Evolutionary conservation across 164 flowering plant genomes (phyloP).

Genomic region (Paratinospora sagittata): DNA sequence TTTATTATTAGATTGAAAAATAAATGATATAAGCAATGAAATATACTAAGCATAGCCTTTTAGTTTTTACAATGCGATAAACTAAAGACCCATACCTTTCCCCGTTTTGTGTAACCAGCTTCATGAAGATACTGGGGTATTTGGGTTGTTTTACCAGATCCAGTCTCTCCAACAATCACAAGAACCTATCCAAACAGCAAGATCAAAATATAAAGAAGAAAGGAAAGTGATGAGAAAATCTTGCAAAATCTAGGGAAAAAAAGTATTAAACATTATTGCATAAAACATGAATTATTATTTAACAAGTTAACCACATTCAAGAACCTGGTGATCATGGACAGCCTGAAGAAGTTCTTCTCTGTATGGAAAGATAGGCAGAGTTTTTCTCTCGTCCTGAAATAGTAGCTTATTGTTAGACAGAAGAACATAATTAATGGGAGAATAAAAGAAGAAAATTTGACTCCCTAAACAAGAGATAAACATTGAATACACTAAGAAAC

Average conservation of each 20-base stretch:
- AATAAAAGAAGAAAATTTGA: too few species aligned
- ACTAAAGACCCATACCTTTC: conserved; percentile 48
- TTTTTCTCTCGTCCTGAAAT: too few species aligned
- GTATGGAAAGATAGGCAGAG: conserved; percentile 60
- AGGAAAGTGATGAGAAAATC: neutral
- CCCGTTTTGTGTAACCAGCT: conserved; percentile 86
- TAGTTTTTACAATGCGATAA: too few species aligned
- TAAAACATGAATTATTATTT: neutral
- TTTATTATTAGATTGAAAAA: too few species aligned
- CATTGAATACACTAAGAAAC: too few species aligned
- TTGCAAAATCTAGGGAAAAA: neutral
- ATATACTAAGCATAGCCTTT: too few species aligned
- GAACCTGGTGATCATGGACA: conserved; percentile 72
- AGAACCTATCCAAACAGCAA: conserved; percentile 47
- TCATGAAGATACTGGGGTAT: conserved; percentile 98
- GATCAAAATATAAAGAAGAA: neutral
- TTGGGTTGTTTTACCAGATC: conserved; percentile 98
- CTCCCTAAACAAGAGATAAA: too few species aligned
- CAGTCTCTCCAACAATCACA: conserved; percentile 96
- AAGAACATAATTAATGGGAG: too few species aligned
- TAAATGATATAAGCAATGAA: too few species aligned
- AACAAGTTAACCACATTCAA: conserved; percentile 1
- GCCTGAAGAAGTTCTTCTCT: conserved; percentile 82
- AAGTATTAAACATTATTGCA: neutral
- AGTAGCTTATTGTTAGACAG: too few species aligned